Conservation (phyloP, 306 rosid genomes). For the Prunus padus region DNA sequence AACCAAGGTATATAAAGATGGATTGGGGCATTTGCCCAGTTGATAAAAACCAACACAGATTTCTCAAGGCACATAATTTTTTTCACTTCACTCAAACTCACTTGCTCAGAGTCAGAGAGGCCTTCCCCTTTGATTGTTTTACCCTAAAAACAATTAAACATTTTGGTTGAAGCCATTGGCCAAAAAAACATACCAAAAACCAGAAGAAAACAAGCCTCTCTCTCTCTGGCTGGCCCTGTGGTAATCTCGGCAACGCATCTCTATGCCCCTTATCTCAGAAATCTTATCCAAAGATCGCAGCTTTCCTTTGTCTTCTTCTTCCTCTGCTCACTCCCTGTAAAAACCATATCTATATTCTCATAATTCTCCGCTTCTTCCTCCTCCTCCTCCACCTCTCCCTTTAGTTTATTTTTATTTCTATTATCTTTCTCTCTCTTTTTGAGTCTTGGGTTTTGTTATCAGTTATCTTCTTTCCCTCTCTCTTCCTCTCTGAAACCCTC, state of each 20-base stretch:
- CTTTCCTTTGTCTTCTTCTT: conserved; percentile 21
- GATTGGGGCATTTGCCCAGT: not conserved
- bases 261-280: conserved; percentile 49
- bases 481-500: conserved; percentile 30
- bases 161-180: not conserved
- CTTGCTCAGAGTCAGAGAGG: not conserved
- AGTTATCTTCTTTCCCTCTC: not conserved
- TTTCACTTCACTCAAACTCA: not conserved
- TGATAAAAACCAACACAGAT: not conserved
- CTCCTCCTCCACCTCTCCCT: not conserved
- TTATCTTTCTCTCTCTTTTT: not conserved
- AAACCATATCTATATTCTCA: conserved; percentile 40
- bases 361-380: not conserved
- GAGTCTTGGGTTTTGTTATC: conserved; percentile 14
- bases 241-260: conserved; percentile 35
- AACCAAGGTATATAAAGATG: not conserved
- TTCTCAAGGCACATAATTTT: not conserved
- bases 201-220: conserved; percentile 17
- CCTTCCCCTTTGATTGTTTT: not conserved
- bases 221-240: conserved; percentile 2
- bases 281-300: conserved; percentile 55
- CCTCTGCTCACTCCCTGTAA: conserved; percentile 3
- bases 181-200: not conserved
- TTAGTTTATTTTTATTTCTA: not conserved
- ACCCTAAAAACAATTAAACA: not conserved